Evolutionary conservation across 177 flowering plant genomes (phyloP).

Genomic region (Vitis hybrid): DNA sequence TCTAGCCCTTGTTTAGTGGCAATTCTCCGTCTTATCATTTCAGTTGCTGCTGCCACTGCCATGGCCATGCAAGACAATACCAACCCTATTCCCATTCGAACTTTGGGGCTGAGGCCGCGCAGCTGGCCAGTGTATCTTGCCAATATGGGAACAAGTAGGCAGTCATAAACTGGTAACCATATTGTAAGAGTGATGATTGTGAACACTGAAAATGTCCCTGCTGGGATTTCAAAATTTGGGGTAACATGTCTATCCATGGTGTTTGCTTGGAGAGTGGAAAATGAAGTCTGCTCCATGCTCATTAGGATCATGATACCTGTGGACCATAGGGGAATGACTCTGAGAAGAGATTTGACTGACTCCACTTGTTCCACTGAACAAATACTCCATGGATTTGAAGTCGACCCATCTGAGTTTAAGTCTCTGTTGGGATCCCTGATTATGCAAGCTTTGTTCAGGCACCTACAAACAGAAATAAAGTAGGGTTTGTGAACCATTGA

Average conservation of each 20-base stretch:
- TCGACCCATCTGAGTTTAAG: constrained; percentile 18
- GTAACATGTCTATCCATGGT: constrained; percentile 49
- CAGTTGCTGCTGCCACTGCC: constrained; percentile 25
- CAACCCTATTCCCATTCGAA: constrained; percentile 39
- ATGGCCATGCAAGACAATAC: constrained; percentile 19
- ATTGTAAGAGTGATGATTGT: constrained; percentile 12
- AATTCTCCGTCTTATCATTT: constrained; percentile 18
- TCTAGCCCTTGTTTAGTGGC: constrained; percentile 24
- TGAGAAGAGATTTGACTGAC: constrained; percentile 45
- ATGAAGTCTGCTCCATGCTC: constrained; percentile 22
- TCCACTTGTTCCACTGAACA: constrained; percentile 60
- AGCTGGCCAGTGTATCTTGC: constrained; percentile 27
- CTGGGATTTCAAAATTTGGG: constrained; percentile 36
- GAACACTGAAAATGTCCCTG: constrained; percentile 40
- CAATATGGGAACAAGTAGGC: constrained; percentile 25
- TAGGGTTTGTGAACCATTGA: too few relatives aligned
- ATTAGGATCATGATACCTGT: constrained; percentile 31
- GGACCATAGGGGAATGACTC: constrained; percentile 48
- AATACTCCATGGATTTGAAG: constrained; percentile 39
- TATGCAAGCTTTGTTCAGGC: constrained; percentile 47
- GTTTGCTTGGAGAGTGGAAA: constrained; percentile 35
- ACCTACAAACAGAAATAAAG: constrained; percentile 19
- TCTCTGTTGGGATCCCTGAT: constrained; percentile 20
- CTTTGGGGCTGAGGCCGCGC: constrained; percentile 11
- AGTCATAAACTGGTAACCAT: constrained; percentile 34